Evolutionary conservation across 441 rosid species (phyloP), one percentile per base, ranked within the genome.

Genomic region (Brassica balearica): DNA sequence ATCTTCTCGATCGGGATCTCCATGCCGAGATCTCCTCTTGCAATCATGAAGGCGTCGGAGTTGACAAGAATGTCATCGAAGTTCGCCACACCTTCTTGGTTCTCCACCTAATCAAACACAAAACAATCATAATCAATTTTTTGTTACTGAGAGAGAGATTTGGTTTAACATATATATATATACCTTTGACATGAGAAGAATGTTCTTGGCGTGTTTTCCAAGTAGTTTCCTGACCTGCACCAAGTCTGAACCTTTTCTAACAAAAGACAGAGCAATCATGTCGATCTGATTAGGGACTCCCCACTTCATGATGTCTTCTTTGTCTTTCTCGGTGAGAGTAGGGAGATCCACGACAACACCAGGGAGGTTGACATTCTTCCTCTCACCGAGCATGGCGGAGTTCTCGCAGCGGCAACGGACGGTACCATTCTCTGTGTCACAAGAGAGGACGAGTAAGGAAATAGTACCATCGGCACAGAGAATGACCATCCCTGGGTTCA

Each of bases 1-100:
- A 95, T 95, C 86, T 95, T 95, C 73, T 95, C 99, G 6, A 95
- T 89, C 1, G 99, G 99, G 72, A 95, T 93, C 79, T 95, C 99
- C 99, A 95, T 93, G 36, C 99, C 99, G 0, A 95, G 94, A 82
- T 95, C 99, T 65, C 99, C 99, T 36, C 98, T 87, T 3, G 98
- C 99, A 67, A 93, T 96, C 98, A 95, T 95, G 69, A 95, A 95
- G 14, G 99, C 96, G 76, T 95, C 99, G 0, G 99, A 83, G 70
- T 93, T 88, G 12, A 88, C 76, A 56, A 95, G 85, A 59, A 95
- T 93, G 74, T 95, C 98, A 77, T 95, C 98, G 34, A 95, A 93
- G 75, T 95, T 95, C 43, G 93, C 92, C 71, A 93, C 97, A 53
- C 98, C 98, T 86, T 93, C 98, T 75, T 92, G 97, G 78, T 95